A percentile compares a stretch with the other conserved stretches of the same genome.
These are phyloP conservation scores for Thraustochytrium sp. DNA, from an alignment of 352 stramenopile species.

Conservation along the genomic window DNA sequence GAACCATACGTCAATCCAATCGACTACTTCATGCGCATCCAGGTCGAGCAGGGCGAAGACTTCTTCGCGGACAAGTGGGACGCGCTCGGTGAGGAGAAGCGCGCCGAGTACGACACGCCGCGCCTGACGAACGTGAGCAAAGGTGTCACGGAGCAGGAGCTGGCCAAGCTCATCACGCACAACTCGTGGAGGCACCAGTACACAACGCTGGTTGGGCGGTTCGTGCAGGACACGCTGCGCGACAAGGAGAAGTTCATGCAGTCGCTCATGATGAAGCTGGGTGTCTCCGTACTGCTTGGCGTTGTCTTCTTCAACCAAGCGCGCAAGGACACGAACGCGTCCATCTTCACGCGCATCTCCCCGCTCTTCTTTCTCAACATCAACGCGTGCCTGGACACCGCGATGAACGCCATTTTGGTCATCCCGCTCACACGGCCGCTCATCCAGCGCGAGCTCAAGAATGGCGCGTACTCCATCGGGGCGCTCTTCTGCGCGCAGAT, in stretches of 20 bases:
- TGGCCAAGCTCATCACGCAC: background rate
- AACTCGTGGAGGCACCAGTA: slow-evolving; percentile 31
- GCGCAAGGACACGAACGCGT: background rate
- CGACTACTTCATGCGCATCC: slow-evolving; percentile 43
- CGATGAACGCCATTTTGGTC: slow-evolving; percentile 1
- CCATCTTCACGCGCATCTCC: background rate
- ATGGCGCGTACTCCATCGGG: slow-evolving; percentile 27
- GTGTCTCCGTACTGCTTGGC: slow-evolving; percentile 1
- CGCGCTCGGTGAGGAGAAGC: background rate
- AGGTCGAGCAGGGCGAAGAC: slow-evolving; percentile 10
- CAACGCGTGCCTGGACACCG: background rate
- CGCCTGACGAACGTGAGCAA: background rate
- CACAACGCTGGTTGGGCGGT: background rate
- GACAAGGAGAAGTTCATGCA: slow-evolving; percentile 39
- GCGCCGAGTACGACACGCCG: background rate
- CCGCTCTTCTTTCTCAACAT: slow-evolving; percentile 35
- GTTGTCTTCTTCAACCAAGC: slow-evolving; percentile 36
- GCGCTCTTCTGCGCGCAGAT: slow-evolving; percentile 37
- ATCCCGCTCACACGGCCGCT: slow-evolving; percentile 12
- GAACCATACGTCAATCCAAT: slow-evolving; percentile 28
- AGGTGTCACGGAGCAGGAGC: background rate
- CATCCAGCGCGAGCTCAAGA: slow-evolving; percentile 41
- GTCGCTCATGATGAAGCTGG: slow-evolving; percentile 12
- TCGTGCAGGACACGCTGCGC: background rate
- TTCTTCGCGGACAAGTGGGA: slow-evolving; percentile 23